Percentiles rank a stretch among this genome's conserved stretches.
These are phyloP conservation scores for Mortierella sp. DNA, from an alignment of 371 early-diverging fungal genomes.

Conservation along the genomic window DNA sequence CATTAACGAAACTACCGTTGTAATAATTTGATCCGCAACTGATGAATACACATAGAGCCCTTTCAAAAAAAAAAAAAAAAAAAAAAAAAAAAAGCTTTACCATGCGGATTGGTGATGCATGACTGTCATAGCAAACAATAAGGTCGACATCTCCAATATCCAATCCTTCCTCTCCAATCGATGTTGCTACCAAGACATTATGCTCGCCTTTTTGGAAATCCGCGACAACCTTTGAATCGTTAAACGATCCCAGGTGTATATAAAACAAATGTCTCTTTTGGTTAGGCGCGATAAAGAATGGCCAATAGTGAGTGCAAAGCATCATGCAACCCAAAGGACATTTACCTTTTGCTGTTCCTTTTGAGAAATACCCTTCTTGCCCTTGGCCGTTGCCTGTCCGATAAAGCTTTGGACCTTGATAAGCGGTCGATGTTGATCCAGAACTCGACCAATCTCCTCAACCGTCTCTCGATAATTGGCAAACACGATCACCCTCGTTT, in stretches of 20 bases:
- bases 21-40: no score
- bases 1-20: no score
- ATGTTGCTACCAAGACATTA: slow-evolving; percentile 92
- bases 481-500: slow-evolving; percentile 90
- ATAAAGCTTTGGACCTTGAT: slow-evolving; percentile 82
- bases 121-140: slow-evolving; percentile 92
- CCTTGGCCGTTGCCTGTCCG: slow-evolving; percentile 78
- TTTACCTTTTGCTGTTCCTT: slow-evolving; percentile 84
- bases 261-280: no score
- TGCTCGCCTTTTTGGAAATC: slow-evolving; percentile 53
- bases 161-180: slow-evolving; percentile 96
- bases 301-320: background rate
- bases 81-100: slow-evolving; percentile 38
- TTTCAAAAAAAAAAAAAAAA: background rate
- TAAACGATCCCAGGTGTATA: background rate
- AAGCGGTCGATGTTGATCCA: slow-evolving; percentile 74
- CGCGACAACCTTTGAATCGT: slow-evolving; percentile 31
- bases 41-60: background rate
- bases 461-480: slow-evolving; percentile 89
- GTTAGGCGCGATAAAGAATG: no score
- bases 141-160: slow-evolving; percentile 98
- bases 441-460: slow-evolving; percentile 78
- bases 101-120: slow-evolving; percentile 86
- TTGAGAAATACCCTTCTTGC: slow-evolving; percentile 81
- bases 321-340: no score